These are phyloP conservation scores for Volvox reticuliferus DNA, from an alignment of 139 green algal genomes.

Conservation along the genomic window DNA sequence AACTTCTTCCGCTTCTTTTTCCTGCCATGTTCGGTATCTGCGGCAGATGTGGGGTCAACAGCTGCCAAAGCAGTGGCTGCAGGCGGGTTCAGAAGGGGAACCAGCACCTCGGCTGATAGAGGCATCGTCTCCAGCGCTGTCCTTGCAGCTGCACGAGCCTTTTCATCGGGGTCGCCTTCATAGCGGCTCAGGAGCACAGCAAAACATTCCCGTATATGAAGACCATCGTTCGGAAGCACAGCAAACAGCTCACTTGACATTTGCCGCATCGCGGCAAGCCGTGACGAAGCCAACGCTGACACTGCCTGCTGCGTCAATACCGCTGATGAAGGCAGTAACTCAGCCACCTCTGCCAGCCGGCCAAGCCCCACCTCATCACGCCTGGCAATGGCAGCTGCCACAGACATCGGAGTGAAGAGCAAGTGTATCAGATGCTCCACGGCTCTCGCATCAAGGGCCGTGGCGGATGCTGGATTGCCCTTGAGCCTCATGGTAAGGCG, in stretches of 20 bases:
- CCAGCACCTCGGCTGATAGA: conserved; percentile 49
- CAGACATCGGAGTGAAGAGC: conserved; percentile 20
- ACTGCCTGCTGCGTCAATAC: background rate
- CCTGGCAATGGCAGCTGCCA: background rate
- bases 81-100: conserved; percentile 47
- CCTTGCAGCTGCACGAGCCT: conserved; percentile 54
- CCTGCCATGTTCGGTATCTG: background rate
- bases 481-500: background rate
- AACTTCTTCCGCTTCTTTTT: conserved; percentile 47
- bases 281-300: conserved; percentile 3
- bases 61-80: background rate
- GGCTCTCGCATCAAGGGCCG: background rate
- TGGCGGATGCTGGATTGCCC: background rate
- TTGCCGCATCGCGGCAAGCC: conserved; percentile 1
- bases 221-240: background rate
- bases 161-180: conserved; percentile 51
- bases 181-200: conserved; percentile 47
- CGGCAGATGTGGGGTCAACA: background rate
- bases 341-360: background rate
- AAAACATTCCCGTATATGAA: background rate
- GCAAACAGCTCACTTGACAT: conserved; percentile 25
- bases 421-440: background rate
- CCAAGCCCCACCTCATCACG: background rate
- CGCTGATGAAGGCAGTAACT: conserved; percentile 43
- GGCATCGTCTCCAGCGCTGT: conserved; percentile 58